Percentiles rank a stretch among this genome's conserved stretches.
Conservation (phyloP, 2,329 filamentous ascomycete species). For the Emergomyces orientalis region DNA sequence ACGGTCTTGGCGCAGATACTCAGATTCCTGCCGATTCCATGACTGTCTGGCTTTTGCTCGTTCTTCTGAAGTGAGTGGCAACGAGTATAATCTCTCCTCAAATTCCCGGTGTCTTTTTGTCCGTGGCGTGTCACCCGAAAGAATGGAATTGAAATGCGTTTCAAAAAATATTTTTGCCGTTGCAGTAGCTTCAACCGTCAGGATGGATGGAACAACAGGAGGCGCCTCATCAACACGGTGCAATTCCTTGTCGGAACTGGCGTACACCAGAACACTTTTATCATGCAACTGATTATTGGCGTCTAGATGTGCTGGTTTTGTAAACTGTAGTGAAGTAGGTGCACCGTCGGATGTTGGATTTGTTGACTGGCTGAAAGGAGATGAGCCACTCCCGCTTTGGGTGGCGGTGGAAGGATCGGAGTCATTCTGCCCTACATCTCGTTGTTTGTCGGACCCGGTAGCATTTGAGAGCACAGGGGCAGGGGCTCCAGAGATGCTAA, state of each 20-base stretch:
- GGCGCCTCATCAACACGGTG: constrained; percentile 14
- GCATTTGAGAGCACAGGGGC: constrained; percentile 15
- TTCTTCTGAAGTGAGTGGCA: constrained; percentile 49
- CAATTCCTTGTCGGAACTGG: constrained; percentile 5
- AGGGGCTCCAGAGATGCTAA: constrained; percentile 22
- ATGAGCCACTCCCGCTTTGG: constrained; percentile 23
- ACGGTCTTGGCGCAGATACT: constrained; percentile 64
- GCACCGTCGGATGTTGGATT: constrained; percentile 29
- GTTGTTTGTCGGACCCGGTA: constrained; percentile 17
- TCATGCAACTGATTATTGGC: not conserved
- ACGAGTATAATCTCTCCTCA: constrained; percentile 53
- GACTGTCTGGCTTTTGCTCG: constrained; percentile 44
- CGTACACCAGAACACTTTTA: not conserved
- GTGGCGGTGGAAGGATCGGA: constrained; percentile 26
- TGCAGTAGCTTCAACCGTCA: constrained; percentile 67
- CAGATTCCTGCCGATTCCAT: constrained; percentile 60
- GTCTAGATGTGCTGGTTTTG: not conserved
- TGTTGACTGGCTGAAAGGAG: constrained; percentile 26
- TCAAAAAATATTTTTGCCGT: constrained; percentile 82
- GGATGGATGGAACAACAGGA: constrained; percentile 25
- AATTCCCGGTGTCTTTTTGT: constrained; percentile 53
- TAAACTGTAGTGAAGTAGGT: constrained; percentile 11
- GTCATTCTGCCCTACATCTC: constrained; percentile 25
- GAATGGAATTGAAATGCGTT: constrained; percentile 66
- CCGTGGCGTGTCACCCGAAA: constrained; percentile 50